Base-by-base conservation (phyloP, 176 grass and related monocot species). In the Paspalum notatum region DNA sequence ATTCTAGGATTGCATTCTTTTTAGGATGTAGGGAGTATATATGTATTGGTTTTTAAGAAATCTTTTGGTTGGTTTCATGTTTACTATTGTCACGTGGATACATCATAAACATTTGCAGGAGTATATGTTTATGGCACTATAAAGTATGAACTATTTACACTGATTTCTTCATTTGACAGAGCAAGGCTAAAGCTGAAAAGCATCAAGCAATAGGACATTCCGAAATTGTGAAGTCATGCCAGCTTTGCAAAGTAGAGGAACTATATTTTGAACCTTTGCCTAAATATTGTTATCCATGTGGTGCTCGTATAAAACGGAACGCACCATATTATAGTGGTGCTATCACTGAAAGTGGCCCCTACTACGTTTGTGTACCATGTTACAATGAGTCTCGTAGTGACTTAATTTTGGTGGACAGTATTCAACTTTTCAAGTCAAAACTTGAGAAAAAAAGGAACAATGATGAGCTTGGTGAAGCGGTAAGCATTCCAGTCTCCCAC, bases 101-200 rank as follows among this genome's bases (percentile, higher is more conserved):
- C 56, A 85, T 17, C 80, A 40, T 70, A 68, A 72, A 24, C 49
- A 72, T 71, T 46, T 56, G 62, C 7, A 74, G 26, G 44, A 56
- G 18, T 77, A 32, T 73, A 43, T 79, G 50, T 69, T 72, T 80
- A 74, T 68, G 72, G 61, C 42, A 56, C 41, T 89, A 54, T 55
- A 68, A 45, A 80, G 53, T 77, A 74, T 86, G 66, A 75, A 60
- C 24, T 54, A 81, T 62, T 71, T 44, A 32, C 52, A 27, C 39
- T 16, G 37, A 8, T 94, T 74, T 40, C 50, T 57, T 78, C 52
- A 24, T 91, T 81, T 86, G 72, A 41, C 85, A 98, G 95, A 98
- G 92, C 74, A 98, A 94, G 76, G 78, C 84, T 73, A 98, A 98
- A 88, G 88, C 84, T 78, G 95, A 91, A 86, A 98, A 94, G 78